Evolutionary conservation across 2,329 filamentous ascomycete species (phyloP).

Genomic region (Cladosporium sp.): DNA sequence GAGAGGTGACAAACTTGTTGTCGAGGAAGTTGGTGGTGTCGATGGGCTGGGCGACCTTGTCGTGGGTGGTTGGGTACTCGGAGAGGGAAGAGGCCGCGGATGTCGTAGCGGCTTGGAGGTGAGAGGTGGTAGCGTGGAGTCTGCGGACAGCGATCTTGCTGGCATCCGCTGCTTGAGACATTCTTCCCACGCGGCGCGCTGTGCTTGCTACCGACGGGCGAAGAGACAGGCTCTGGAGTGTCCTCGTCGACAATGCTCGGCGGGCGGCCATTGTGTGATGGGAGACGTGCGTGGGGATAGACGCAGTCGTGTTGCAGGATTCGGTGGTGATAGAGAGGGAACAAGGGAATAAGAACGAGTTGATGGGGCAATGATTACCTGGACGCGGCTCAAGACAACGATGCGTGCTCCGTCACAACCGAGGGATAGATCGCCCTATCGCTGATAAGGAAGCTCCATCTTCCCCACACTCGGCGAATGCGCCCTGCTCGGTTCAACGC

Average conservation of each 20-base stretch:
- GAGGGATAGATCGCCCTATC: background rate
- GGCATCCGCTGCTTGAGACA: slow-evolving; percentile 33
- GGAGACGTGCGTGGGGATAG: background rate
- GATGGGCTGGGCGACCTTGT: slow-evolving; percentile 61
- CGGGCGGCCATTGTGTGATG: slow-evolving; percentile 40
- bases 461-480: background rate
- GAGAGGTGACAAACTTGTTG: slow-evolving; percentile 69
- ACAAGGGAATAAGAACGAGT: background rate
- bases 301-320: background rate
- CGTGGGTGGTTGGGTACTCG: slow-evolving; percentile 67
- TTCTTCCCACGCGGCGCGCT: slow-evolving; percentile 31
- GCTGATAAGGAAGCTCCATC: background rate
- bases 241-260: slow-evolving; percentile 39
- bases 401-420: background rate
- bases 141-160: slow-evolving; percentile 41
- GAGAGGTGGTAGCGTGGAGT: slow-evolving; percentile 53
- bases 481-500: background rate
- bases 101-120: slow-evolving; percentile 46
- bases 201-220: slow-evolving; percentile 34
- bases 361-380: background rate
- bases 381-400: background rate
- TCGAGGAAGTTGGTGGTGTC: slow-evolving; percentile 79
- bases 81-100: slow-evolving; percentile 49
- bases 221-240: slow-evolving; percentile 37
- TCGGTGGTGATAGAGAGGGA: background rate